A percentile compares a stretch with the other conserved stretches of the same genome.
These are phyloP conservation scores for Sporothrix phasma DNA, from an alignment of 2,329 filamentous ascomycete genomes.

Conservation along the genomic window DNA sequence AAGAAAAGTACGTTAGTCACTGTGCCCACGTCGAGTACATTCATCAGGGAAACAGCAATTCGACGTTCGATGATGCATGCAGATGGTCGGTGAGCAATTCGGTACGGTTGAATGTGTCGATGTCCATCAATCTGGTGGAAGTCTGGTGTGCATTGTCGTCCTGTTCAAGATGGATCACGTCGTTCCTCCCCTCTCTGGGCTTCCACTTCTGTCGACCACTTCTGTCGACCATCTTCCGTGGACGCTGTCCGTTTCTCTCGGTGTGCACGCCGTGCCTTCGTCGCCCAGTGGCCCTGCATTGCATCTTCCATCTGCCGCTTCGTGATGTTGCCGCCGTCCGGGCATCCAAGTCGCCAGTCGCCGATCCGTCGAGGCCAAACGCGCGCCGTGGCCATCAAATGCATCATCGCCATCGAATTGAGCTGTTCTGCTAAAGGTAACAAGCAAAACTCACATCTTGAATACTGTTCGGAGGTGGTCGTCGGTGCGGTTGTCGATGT, in stretches of 20 bases:
- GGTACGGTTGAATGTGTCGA: neutral
- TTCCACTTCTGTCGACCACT: neutral
- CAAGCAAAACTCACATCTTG: slow-evolving; percentile 18
- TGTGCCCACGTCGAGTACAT: neutral
- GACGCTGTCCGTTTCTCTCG: neutral
- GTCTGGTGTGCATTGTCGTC: neutral
- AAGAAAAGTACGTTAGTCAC: slow-evolving; percentile 15
- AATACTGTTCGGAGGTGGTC: slow-evolving; percentile 15
- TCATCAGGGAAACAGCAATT: neutral
- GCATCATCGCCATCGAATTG: slow-evolving; percentile 14
- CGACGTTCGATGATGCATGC: neutral
- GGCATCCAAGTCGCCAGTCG: neutral
- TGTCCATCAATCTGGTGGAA: neutral
- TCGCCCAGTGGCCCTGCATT: neutral
- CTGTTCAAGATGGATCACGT: no score
- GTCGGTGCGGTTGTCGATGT: slow-evolving; percentile 14
- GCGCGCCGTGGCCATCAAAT: slow-evolving; percentile 7
- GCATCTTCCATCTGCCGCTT: neutral
- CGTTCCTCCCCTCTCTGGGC: no score
- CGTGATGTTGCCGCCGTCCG: neutral
- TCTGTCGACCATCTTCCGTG: neutral
- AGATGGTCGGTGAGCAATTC: neutral
- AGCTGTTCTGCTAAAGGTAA: slow-evolving; percentile 8
- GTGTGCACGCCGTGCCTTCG: neutral
- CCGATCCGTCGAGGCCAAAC: neutral